Percentiles rank a stretch among this genome's conserved stretches.
These are phyloP conservation scores for Emericellopsis cladophorae DNA, from an alignment of 2,329 filamentous ascomycete genomes.

Conservation along the genomic window DNA sequence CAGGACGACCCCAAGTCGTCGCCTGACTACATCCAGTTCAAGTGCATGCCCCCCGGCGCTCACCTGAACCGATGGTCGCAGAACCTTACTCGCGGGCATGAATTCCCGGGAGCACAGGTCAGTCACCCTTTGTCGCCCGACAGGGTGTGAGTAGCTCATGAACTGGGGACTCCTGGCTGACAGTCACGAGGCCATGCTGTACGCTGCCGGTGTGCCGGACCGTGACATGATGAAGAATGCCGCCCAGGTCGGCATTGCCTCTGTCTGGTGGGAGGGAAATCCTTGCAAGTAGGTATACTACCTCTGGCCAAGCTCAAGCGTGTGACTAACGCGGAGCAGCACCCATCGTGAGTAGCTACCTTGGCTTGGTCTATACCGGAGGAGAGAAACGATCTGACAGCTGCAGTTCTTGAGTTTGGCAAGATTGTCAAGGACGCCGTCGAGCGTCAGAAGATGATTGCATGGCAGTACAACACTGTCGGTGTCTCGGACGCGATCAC, in stretches of 20 bases:
- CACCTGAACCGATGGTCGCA: constrained; percentile 76
- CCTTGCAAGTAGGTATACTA: constrained; percentile 68
- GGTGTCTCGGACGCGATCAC: constrained; percentile 86
- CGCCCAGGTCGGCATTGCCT: constrained; percentile 81
- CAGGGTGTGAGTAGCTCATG: not conserved
- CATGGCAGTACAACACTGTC: constrained; percentile 89
- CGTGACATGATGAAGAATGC: constrained; percentile 77
- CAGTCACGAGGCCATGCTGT: constrained; percentile 68
- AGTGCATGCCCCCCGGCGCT: constrained; percentile 35
- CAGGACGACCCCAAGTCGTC: constrained; percentile 29
- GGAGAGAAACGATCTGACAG: not conserved
- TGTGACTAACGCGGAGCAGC: constrained; percentile 9
- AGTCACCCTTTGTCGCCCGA: constrained; percentile 3
- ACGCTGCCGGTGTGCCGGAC: constrained; percentile 79
- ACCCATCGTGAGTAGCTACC: constrained; percentile 28
- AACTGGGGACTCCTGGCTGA: not conserved
- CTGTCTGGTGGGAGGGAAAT: constrained; percentile 96
- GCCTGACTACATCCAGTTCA: constrained; percentile 40
- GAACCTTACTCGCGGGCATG: constrained; percentile 70
- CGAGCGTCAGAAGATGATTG: constrained; percentile 74
- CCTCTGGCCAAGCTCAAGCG: not conserved
- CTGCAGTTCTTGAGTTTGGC: constrained; percentile 67
- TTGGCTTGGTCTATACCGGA: not conserved
- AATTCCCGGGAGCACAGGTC: constrained; percentile 84
- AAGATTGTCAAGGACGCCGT: constrained; percentile 78